These are phyloP conservation scores for Paragyromitra xinjiangensis DNA, from an alignment of 495 filamentous ascomycete genomes.

Conservation along the genomic window DNA sequence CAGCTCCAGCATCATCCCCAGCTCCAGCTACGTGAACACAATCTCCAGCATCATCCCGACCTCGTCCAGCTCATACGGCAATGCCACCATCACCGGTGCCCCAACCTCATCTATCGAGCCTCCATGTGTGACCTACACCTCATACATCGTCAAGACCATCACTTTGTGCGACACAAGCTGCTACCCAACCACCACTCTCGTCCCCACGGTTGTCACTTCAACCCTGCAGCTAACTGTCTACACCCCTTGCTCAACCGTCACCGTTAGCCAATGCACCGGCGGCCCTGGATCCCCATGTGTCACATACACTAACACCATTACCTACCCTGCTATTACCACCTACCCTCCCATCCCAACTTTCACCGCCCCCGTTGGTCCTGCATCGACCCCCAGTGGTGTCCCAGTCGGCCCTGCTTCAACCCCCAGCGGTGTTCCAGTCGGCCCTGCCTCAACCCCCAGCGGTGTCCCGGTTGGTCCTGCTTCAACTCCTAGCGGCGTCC, in stretches of 20 bases:
- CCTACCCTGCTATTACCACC: conserved; percentile 34
- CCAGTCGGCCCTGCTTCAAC: background rate
- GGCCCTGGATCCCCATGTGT: conserved; percentile 30
- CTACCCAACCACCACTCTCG: conserved; percentile 33
- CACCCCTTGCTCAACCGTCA: conserved; percentile 48
- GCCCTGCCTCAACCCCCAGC: background rate
- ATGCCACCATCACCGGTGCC: conserved; percentile 12
- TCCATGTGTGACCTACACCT: conserved; percentile 51
- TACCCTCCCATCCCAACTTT: conserved; percentile 33
- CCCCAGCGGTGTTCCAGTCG: too few species aligned
- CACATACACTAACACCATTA: conserved; percentile 49
- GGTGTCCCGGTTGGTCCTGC: background rate
- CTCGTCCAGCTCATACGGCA: background rate
- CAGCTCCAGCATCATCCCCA: background rate
- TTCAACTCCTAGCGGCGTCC: background rate
- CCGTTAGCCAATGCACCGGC: conserved; percentile 41
- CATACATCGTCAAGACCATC: conserved; percentile 46
- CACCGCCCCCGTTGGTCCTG: conserved; percentile 18
- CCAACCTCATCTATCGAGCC: conserved; percentile 10
- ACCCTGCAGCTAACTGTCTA: conserved; percentile 49
- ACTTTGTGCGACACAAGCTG: conserved; percentile 36
- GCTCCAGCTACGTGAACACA: background rate
- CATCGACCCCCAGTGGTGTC: background rate
- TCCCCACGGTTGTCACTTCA: conserved; percentile 47
- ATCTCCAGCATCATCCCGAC: background rate